These are phyloP conservation scores for Dimocarpus longan DNA, from an alignment of 345 rosid species.

Conservation along the genomic window DNA sequence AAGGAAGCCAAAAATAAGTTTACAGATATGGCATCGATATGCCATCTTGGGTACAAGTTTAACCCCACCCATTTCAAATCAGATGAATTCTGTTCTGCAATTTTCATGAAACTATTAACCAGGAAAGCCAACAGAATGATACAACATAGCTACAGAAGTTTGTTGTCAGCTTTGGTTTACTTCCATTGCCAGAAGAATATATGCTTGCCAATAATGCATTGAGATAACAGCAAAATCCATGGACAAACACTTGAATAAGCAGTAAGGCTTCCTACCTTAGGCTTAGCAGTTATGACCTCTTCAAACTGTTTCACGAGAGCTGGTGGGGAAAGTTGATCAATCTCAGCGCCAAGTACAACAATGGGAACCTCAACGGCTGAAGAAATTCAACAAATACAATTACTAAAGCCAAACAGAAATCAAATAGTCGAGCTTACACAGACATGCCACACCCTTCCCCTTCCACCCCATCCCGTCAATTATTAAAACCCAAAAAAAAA, in stretches of 20 bases:
- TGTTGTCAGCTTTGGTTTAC: neutral
- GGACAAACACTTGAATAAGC: neutral
- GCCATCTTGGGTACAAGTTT: neutral
- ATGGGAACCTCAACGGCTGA: slow-evolving; percentile 55
- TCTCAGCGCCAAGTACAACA: slow-evolving; percentile 60
- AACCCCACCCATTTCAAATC: neutral
- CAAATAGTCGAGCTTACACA: neutral
- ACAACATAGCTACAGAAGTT: neutral
- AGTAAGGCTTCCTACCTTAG: slow-evolving; percentile 39
- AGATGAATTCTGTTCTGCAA: neutral
- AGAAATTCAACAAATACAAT: slow-evolving; percentile 4
- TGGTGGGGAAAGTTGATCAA: slow-evolving; percentile 47
- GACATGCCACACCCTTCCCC: neutral
- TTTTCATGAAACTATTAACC: neutral
- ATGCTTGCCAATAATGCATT: neutral
- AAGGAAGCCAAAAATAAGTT: neutral
- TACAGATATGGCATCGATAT: neutral
- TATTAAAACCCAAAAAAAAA: no score
- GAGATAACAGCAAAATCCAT: neutral
- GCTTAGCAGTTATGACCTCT: slow-evolving; percentile 38
- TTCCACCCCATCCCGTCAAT: neutral
- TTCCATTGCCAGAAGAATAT: neutral
- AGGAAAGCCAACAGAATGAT: neutral
- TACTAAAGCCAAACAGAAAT: neutral
- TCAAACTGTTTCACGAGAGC: slow-evolving; percentile 52